Evolutionary conservation across 2,329 filamentous ascomycete species (phyloP), one percentile per base, ranked within the genome.

Genomic region (Exophiala lecanii-corni): DNA sequence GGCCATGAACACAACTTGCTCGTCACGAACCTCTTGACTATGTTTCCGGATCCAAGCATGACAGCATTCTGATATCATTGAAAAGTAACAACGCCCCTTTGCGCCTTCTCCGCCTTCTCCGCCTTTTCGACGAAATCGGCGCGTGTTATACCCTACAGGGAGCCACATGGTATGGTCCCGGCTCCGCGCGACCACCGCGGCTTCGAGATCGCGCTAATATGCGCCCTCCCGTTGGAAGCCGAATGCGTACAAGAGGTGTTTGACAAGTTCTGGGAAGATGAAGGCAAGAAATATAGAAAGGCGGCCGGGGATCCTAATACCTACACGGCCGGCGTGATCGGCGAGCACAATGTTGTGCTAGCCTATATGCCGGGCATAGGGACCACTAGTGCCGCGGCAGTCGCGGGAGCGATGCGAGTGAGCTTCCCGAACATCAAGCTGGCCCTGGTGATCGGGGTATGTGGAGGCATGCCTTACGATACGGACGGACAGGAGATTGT

Each of bases 191-290:
- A 39, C 39, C 40, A 33, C 6, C 4, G 17, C n/a, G 50, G 49
- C 7, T 67, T 66, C 50, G 57, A 58, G 13, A 48, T 65, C 32
- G 61, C 60, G 10, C 57, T 66, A n/a, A 58, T 66, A 33, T 67
- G 64, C 43, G 62, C 63, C 4, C 48, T 67, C 12, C 42, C 50
- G 13, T 44, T 52, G 10, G 30, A 32, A 13, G 30, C 30, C 17
- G 30, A 32, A 6, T 32, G n/a, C 30, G 30, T 32, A 16, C 30
- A 32, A 6, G 97, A 96, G 71, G 92, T 98, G 62, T 97, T 91
- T 13, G 88, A 87, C 62, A 91, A 94, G 83, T 95, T 96, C 87
- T 96, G 89, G 87, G 89, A 95, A 75, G 86, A 96, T 79, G 95
- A 95, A 81, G 86, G 94, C 65, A 88, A 89, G 74, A 78, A 78